Evolutionary conservation across 164 flowering plant genomes (phyloP).

Genomic region (Vitis riparia): DNA sequence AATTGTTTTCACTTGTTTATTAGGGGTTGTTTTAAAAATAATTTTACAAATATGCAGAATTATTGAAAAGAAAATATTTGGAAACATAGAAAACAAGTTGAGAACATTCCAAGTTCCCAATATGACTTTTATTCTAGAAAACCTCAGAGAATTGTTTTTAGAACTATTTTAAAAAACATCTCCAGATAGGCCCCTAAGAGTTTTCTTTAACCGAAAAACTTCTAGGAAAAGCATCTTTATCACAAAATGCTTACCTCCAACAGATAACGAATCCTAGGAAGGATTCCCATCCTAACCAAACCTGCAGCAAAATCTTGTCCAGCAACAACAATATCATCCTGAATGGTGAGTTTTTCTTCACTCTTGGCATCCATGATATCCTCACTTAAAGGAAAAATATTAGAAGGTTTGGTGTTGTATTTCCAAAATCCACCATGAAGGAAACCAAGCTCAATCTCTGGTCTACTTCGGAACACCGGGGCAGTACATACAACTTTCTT

Average conservation of each 20-base stretch:
- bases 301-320: conserved; percentile 95
- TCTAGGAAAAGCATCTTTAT: neutral
- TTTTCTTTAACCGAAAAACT: neutral
- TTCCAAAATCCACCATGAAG: conserved; percentile 97
- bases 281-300: conserved; percentile 86
- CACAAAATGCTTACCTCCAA: conserved; percentile 59
- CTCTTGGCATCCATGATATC: conserved; percentile 35
- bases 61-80: too few relatives aligned
- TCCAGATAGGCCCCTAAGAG: too few relatives aligned
- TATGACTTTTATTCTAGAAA: too few relatives aligned
- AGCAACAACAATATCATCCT: conserved; percentile 79
- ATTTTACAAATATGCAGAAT: too few relatives aligned
- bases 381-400: conserved; percentile 47
- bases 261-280: conserved; percentile 68
- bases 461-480: conserved; percentile 85
- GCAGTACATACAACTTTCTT: conserved; percentile 58
- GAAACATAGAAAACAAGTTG: too few relatives aligned
- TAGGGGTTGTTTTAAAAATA: too few relatives aligned
- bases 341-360: conserved; percentile 68
- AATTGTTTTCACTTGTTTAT: too few relatives aligned
- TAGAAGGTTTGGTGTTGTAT: conserved; percentile 83
- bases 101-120: too few relatives aligned
- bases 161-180: too few relatives aligned
- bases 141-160: too few relatives aligned
- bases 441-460: conserved; percentile 71